Conservation (phyloP, 129 eudicot genomes). For the Silybum marianum region DNA sequence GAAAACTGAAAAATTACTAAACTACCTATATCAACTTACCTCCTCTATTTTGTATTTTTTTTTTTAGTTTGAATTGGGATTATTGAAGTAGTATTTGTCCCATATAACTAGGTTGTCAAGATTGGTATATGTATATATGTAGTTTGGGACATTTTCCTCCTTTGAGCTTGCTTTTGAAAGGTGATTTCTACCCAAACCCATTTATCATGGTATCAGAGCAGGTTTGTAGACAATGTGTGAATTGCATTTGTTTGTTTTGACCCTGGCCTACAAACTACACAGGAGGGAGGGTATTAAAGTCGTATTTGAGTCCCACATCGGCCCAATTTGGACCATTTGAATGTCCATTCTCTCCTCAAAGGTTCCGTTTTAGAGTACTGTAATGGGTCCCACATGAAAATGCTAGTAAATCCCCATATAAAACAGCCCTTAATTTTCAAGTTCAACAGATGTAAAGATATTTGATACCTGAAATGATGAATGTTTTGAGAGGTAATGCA, state of each 20-base stretch:
- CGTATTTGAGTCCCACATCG: not conserved
- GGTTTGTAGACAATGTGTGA: not conserved
- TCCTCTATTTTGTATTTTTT: too few species aligned
- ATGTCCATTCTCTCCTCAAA: not conserved
- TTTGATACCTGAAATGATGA: slow-evolving; percentile 8
- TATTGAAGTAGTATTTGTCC: not conserved
- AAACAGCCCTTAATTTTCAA: not conserved
- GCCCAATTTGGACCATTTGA: not conserved
- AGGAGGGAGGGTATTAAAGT: not conserved
- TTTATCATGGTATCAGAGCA: not conserved
- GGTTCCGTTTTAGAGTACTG: not conserved
- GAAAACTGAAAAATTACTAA: too few species aligned
- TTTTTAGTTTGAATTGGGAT: not conserved
- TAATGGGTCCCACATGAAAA: not conserved
- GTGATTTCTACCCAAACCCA: not conserved
- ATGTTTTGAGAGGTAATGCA: slow-evolving; percentile 13
- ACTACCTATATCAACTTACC: too few species aligned
- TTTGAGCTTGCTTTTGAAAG: too few species aligned
- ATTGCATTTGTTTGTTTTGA: not conserved
- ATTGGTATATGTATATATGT: not conserved
- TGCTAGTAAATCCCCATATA: not conserved
- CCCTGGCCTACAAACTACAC: not conserved
- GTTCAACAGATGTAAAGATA: not conserved
- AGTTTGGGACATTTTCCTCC: not conserved
- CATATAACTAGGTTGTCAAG: not conserved